Base-by-base conservation (phyloP, 768 basidiomycete species). In the Podaxis sp. region DNA sequence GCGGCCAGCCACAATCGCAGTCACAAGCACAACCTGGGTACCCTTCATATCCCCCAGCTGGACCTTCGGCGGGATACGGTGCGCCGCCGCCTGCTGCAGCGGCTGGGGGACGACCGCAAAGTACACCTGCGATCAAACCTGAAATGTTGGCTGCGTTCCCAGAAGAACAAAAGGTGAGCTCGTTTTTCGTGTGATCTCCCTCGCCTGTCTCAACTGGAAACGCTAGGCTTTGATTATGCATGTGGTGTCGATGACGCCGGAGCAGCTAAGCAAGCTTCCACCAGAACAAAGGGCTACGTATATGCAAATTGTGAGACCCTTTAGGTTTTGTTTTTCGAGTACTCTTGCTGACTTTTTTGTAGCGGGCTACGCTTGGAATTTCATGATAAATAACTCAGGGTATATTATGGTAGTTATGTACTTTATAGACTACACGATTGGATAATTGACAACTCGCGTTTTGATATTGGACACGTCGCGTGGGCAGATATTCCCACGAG, bases 201-300 rank as follows among this genome's bases (percentile, higher is more conserved):
- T 11, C 25, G 18, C 14, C 18, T 44, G 16, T 44, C 23, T 10
- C 11, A 21, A 23, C 18, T 48, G 47, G 10, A 23, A 5, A 48
- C 28, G 35, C 27, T 27, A 88, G 88, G 82, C 82, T 40, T 84
- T 93, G 73, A 85, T 95, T 38, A 80, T 90, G 75, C 87, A 87
- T 56, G 88, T 95, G 2, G 67, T 95, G 58, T 76, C 83, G 37
- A 90, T 98, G 87, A 89, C 91, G 1, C 85, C 87, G 1, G 93
- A 92, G 40, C 91, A 97, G 70, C 87, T 97, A 61, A 84, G 86
- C 53, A 77, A 78, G 63, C 73, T 96, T 37, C 88, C 91, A 9
- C 85, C 88, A 1, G 73, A 79, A 4, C 93, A 95, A 66, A 80
- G 90, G 27, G 80, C 84, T 10, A 90, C 85, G 36, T 88, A 94